phyloP scores from a whole-genome alignment of 75 land plant genomes.

The Picea sitchensis region DNA sequence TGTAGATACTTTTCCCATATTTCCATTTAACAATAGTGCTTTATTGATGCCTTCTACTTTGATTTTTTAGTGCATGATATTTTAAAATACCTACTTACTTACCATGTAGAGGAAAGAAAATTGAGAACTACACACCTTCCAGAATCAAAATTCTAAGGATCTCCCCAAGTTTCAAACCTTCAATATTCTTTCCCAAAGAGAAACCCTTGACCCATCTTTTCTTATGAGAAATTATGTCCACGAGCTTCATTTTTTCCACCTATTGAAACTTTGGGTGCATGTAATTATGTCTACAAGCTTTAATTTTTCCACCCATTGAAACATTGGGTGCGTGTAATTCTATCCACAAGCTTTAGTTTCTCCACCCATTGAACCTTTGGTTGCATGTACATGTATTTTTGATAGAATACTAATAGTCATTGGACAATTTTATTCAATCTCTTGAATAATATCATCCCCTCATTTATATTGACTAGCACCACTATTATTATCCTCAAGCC shows the following conservation, averaged over 20 bases:
- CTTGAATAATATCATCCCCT: constrained; percentile 87
- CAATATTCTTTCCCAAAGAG: constrained; percentile 90
- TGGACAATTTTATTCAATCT: constrained; percentile 79
- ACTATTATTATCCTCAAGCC: constrained; percentile 79
- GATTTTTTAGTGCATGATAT: no score
- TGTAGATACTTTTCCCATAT: no score
- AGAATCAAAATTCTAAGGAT: constrained; percentile 84
- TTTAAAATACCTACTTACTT: no score
- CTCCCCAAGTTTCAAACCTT: constrained; percentile 74
- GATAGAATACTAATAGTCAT: constrained; percentile 96
- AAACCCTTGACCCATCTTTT: constrained; percentile 60
- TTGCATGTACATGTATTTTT: constrained; percentile 87
- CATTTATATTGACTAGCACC: constrained; percentile 77
- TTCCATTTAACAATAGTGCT: no score
- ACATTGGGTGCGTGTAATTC: constrained; percentile 21
- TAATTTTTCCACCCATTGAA: no score
- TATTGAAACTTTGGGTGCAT: no score
- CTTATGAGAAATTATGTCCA: constrained; percentile 30
- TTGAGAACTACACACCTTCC: constrained; percentile 49
- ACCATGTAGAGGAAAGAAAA: no score
- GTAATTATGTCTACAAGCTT: no score
- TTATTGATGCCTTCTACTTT: no score
- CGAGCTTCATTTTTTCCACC: no score
- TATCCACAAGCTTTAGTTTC: constrained; percentile 73
- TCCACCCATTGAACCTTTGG: constrained; percentile 89